Conservation (phyloP, 169 alveolate genomes). For the Fabrea salina region DNA sequence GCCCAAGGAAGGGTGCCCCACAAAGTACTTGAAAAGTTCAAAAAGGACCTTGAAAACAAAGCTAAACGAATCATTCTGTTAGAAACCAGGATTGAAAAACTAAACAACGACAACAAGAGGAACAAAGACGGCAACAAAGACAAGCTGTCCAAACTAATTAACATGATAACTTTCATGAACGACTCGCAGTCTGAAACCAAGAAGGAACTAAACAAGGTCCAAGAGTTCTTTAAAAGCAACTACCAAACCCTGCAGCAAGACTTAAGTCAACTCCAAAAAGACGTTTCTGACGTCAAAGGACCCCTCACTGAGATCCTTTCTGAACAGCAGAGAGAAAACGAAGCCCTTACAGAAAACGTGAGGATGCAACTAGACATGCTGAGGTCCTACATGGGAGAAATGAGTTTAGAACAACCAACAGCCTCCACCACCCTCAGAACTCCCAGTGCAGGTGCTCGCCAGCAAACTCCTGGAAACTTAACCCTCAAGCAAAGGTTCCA, state of each 20-base stretch:
- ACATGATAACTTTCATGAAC: too few species aligned
- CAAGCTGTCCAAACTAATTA: neutral
- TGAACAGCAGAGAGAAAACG: constrained; percentile 1
- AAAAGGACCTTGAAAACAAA: constrained; percentile 1
- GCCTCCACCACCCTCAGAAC: too few species aligned
- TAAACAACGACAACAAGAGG: neutral
- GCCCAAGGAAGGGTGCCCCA: neutral
- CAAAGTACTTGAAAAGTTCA: neutral
- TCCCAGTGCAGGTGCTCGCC: too few species aligned
- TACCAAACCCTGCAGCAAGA: neutral
- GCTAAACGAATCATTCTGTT: too few species aligned
- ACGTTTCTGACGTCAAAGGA: neutral
- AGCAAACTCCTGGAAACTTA: too few species aligned
- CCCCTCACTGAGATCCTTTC: neutral
- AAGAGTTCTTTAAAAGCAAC: neutral
- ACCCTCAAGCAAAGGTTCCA: too few species aligned
- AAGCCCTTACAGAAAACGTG: neutral
- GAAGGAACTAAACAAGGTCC: neutral
- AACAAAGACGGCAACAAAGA: neutral
- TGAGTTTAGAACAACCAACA: too few species aligned
- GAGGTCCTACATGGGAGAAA: too few species aligned
- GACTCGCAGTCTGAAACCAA: neutral
- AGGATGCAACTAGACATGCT: neutral
- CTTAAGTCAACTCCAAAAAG: neutral
- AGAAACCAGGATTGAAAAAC: neutral